phyloP scores from a whole-genome alignment of 352 stramenopile genomes.

The Globisporangium recalcitrans region DNA sequence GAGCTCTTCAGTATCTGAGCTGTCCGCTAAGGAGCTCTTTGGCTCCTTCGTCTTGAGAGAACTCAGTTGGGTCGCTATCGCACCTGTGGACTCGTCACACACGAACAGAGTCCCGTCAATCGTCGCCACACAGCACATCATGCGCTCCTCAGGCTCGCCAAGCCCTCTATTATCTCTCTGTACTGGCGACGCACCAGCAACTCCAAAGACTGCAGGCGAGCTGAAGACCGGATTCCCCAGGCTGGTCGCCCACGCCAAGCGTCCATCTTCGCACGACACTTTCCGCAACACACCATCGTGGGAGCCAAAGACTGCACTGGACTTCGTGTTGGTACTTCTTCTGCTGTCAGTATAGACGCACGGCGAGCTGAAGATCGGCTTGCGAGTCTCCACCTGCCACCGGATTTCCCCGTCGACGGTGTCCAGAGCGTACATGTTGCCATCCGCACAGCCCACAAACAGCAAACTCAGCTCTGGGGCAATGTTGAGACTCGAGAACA shows the following conservation, averaged over 20 bases:
- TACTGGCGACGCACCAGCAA: neutral
- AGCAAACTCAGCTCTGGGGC: slow-evolving; percentile 14
- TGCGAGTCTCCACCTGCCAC: slow-evolving; percentile 37
- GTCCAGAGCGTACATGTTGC: slow-evolving; percentile 34
- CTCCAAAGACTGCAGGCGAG: slow-evolving; percentile 31
- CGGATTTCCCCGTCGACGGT: slow-evolving; percentile 18
- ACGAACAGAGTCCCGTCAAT: slow-evolving; percentile 35
- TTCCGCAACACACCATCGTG: slow-evolving; percentile 49
- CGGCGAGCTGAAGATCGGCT: slow-evolving; percentile 59
- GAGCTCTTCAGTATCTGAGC: neutral
- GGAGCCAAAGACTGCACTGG: slow-evolving; percentile 35
- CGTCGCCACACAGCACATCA: slow-evolving; percentile 42
- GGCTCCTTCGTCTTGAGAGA: neutral
- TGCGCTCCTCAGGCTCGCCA: neutral
- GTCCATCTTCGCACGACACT: slow-evolving; percentile 23
- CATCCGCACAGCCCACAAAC: slow-evolving; percentile 46
- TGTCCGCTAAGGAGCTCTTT: neutral
- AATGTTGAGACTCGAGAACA: slow-evolving; percentile 48
- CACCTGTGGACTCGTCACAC: slow-evolving; percentile 34
- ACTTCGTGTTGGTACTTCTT: neutral
- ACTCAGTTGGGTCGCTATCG: slow-evolving; percentile 16
- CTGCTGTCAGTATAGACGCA: slow-evolving; percentile 23
- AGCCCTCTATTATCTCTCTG: neutral
- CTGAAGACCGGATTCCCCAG: slow-evolving; percentile 38
- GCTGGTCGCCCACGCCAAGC: slow-evolving; percentile 29